Percentiles rank a stretch among this genome's conserved stretches.
Evolutionary conservation across 345 rosid genomes (phyloP).

Genomic region (Abelmoschus esculentus): DNA sequence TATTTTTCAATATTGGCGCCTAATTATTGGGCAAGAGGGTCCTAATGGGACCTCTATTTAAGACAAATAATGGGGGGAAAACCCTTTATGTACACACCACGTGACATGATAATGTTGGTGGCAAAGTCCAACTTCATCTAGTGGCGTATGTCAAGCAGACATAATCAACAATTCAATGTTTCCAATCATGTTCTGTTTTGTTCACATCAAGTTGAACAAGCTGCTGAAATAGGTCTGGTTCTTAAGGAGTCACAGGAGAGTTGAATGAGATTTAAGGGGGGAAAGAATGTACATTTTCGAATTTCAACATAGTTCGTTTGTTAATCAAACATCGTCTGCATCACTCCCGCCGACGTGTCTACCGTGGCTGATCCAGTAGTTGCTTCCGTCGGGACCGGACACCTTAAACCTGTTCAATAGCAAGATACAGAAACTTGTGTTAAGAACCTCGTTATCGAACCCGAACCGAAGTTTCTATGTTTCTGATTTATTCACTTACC

Average conservation of each 20-base stretch:
- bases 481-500: slow-evolving; percentile 45
- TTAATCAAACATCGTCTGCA: slow-evolving; percentile 13
- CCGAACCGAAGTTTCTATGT: slow-evolving; percentile 2
- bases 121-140: too few relatives aligned
- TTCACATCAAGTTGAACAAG: slow-evolving; percentile 11
- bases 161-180: slow-evolving; percentile 24
- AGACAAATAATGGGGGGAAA: neutral
- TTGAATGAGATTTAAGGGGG: slow-evolving; percentile 13
- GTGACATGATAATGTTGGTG: neutral
- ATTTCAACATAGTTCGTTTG: slow-evolving; percentile 4
- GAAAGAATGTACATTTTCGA: slow-evolving; percentile 40
- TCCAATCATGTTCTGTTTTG: slow-evolving; percentile 7
- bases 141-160: too few relatives aligned
- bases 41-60: neutral
- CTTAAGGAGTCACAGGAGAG: slow-evolving; percentile 22
- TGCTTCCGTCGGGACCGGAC: slow-evolving; percentile 82
- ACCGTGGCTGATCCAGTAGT: slow-evolving; percentile 68
- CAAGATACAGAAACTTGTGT: slow-evolving; percentile 10
- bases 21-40: neutral
- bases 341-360: slow-evolving; percentile 71
- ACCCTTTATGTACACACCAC: neutral
- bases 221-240: slow-evolving; percentile 12
- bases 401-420: slow-evolving; percentile 73
- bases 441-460: slow-evolving; percentile 8
- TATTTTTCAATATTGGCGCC: too few relatives aligned